These are phyloP conservation scores for Cucurbita maxima DNA, from an alignment of 306 rosid species.

Conservation along the genomic window DNA sequence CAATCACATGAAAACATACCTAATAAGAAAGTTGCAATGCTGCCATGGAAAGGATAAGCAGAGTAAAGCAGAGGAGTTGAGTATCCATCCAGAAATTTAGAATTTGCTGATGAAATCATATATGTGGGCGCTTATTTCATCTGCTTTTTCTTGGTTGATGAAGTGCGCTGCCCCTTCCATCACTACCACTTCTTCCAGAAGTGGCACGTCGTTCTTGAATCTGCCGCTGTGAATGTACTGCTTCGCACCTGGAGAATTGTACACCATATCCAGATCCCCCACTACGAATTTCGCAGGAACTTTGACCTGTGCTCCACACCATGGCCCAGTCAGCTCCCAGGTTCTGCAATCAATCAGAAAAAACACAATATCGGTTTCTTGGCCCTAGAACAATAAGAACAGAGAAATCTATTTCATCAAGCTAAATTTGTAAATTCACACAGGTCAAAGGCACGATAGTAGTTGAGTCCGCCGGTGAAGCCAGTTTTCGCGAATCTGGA, in stretches of 20 bases:
- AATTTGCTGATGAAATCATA: not conserved
- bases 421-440: slow-evolving; percentile 11
- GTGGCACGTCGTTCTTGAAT: not conserved
- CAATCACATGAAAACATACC: too few relatives aligned
- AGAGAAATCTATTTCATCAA: not conserved
- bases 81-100: not conserved
- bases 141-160: not conserved
- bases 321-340: not conserved
- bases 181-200: slow-evolving; percentile 3
- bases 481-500: slow-evolving; percentile 49
- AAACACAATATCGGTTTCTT: not conserved
- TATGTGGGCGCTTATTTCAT: not conserved
- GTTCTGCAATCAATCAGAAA: not conserved
- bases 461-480: slow-evolving; percentile 68
- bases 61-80: too few relatives aligned
- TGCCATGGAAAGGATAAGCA: not conserved
- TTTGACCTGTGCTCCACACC: not conserved
- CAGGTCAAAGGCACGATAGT: slow-evolving; percentile 53
- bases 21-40: not conserved
- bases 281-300: not conserved
- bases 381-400: not conserved
- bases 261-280: not conserved
- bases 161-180: not conserved
- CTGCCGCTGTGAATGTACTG: not conserved
- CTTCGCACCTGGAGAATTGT: not conserved